These are phyloP conservation scores for Physcomitrellopsis africana DNA, from an alignment of 225 moss, liverwort and hornwort species.

Conservation along the genomic window DNA sequence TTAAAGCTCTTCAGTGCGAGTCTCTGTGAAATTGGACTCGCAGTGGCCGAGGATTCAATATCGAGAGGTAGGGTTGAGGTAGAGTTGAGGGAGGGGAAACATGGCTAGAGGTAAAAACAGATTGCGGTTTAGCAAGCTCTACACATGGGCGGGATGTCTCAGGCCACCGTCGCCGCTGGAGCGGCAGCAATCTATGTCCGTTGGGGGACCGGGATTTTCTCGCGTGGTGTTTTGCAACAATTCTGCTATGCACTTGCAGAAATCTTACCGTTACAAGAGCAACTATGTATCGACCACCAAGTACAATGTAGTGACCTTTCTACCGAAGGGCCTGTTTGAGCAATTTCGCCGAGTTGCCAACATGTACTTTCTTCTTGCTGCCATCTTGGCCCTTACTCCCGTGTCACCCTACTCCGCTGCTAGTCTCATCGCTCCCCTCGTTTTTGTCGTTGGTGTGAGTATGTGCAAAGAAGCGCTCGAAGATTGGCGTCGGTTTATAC, in stretches of 20 bases:
- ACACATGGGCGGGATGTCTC: constrained; percentile 79
- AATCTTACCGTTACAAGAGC: constrained; percentile 79
- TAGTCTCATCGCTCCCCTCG: constrained; percentile 91
- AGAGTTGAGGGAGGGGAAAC: constrained; percentile 37
- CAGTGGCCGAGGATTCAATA: constrained; percentile 12
- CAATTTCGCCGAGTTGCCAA: constrained; percentile 98
- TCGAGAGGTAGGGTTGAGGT: constrained; percentile 49
- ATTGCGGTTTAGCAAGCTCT: constrained; percentile 93
- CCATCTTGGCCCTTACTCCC: constrained; percentile 72
- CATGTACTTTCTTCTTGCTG: constrained; percentile 88
- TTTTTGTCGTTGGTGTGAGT: constrained; percentile 96
- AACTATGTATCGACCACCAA: constrained; percentile 98
- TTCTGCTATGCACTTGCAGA: constrained; percentile 66
- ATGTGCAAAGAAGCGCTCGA: constrained; percentile 96
- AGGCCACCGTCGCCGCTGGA: constrained; percentile 59
- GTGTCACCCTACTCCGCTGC: constrained; percentile 60
- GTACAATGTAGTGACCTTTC: constrained; percentile 76
- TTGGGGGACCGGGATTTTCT: constrained; percentile 95
- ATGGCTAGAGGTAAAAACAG: constrained; percentile 67
- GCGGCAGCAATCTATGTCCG: constrained; percentile 57
- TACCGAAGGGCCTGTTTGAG: constrained; percentile 97
- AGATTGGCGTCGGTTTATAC: constrained; percentile 88
- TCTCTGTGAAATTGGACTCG: background rate
- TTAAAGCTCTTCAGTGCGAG: background rate
- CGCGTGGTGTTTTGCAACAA: constrained; percentile 89